Conservation (phyloP, 164 flowering plant species). For the Saururus chinensis region DNA sequence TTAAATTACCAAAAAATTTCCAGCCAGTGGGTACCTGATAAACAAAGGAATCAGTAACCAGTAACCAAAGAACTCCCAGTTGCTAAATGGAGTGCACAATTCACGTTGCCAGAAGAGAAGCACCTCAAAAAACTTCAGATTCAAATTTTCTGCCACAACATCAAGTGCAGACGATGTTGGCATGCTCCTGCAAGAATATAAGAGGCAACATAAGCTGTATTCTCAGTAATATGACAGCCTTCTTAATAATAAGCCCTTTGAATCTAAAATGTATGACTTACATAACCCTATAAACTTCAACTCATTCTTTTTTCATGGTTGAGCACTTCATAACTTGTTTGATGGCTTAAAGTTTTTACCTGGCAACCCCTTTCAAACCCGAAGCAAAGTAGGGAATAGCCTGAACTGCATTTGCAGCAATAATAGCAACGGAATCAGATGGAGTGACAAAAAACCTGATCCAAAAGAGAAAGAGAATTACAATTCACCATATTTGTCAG, state of each 20-base stretch:
- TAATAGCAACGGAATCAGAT: slow-evolving; percentile 97
- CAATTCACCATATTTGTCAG: neutral
- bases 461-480: slow-evolving; percentile 7
- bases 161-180: slow-evolving; percentile 99
- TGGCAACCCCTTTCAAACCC: slow-evolving; percentile 97
- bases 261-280: too few species aligned
- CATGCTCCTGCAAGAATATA: slow-evolving; percentile 77
- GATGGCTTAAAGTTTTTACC: slow-evolving; percentile 26
- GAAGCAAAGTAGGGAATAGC: slow-evolving; percentile 88
- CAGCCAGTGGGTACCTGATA: slow-evolving; percentile 96
- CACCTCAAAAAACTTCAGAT: slow-evolving; percentile 94
- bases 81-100: neutral
- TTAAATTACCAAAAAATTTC: slow-evolving; percentile 97
- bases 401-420: slow-evolving; percentile 96
- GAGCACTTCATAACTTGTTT: neutral
- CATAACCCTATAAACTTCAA: too few species aligned
- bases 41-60: neutral
- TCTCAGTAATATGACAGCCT: neutral
- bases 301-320: too few species aligned
- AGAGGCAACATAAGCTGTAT: neutral
- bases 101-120: neutral
- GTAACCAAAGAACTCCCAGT: neutral
- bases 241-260: too few species aligned
- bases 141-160: slow-evolving; percentile 84
- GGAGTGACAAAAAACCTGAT: slow-evolving; percentile 96